Percentiles rank a stretch among this genome's conserved stretches.
phyloP scores from a whole-genome alignment of 768 basidiomycete genomes.

The Termitomyces sp. region DNA sequence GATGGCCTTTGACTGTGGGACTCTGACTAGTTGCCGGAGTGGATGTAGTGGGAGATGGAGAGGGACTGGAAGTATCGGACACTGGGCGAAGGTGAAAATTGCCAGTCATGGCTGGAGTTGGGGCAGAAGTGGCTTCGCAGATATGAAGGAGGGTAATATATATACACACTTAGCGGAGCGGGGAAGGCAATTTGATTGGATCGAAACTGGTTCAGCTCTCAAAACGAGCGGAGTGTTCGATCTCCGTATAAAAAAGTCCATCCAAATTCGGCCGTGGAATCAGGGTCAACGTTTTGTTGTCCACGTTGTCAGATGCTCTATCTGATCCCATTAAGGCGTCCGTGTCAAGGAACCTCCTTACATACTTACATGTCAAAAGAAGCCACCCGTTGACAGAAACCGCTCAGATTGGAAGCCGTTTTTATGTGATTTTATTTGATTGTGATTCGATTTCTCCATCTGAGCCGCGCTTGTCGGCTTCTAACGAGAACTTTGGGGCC shows the following conservation, averaged over 20 bases:
- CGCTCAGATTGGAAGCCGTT: slow-evolving; percentile 29
- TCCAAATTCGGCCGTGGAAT: slow-evolving; percentile 14
- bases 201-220: slow-evolving; percentile 30
- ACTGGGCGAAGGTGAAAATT: slow-evolving; percentile 56
- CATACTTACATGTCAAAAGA: slow-evolving; percentile 13
- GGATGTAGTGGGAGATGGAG: slow-evolving; percentile 49
- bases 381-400: slow-evolving; percentile 31
- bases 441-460: slow-evolving; percentile 14
- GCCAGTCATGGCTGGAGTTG: slow-evolving; percentile 14
- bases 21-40: slow-evolving; percentile 42
- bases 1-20: slow-evolving; percentile 24
- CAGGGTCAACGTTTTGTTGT: slow-evolving; percentile 21
- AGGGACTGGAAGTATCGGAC: slow-evolving; percentile 36
- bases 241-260: slow-evolving; percentile 12
- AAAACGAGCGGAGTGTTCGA: slow-evolving; percentile 14
- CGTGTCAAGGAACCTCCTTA: slow-evolving; percentile 12
- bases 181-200: slow-evolving; percentile 25
- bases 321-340: slow-evolving; percentile 16
- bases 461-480: slow-evolving; percentile 26
- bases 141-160: slow-evolving; percentile 19
- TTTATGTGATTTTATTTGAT: slow-evolving; percentile 13
- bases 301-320: slow-evolving; percentile 15
- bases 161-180: slow-evolving; percentile 17
- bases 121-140: slow-evolving; percentile 13
- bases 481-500: background rate